Evolutionary conservation across 2,329 filamentous ascomycete genomes (phyloP).

Genomic region (Colletotrichum paranaense): DNA sequence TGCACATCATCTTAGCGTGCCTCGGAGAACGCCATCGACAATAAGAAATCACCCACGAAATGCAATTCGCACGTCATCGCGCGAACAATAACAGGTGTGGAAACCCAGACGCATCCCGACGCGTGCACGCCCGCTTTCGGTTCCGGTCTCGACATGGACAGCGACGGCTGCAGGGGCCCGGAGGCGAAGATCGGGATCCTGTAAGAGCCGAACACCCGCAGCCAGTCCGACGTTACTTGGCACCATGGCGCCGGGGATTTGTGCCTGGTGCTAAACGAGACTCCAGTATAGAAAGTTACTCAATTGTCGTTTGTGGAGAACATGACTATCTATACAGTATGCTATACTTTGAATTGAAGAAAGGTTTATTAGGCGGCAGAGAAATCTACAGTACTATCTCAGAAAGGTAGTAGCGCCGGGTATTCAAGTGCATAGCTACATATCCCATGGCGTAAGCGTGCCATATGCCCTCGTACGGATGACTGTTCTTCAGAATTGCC

Average conservation of each 20-base stretch:
- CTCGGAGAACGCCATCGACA: too few relatives aligned
- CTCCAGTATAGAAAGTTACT: neutral
- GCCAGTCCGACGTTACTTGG: too few relatives aligned
- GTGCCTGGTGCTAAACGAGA: neutral
- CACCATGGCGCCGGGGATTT: too few relatives aligned
- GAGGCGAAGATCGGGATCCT: neutral
- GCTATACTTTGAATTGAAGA: too few relatives aligned
- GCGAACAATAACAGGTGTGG: too few relatives aligned
- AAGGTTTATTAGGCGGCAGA: neutral
- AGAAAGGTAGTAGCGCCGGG: slow-evolving; percentile 30
- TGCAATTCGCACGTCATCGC: too few relatives aligned
- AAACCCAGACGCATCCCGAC: neutral
- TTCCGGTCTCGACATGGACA: neutral
- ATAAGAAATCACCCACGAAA: too few relatives aligned
- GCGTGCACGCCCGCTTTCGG: neutral
- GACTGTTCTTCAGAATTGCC: slow-evolving; percentile 36
- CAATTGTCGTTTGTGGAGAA: too few relatives aligned
- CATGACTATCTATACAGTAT: too few relatives aligned
- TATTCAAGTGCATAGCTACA: slow-evolving; percentile 37
- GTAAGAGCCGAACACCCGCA: neutral
- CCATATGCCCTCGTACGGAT: slow-evolving; percentile 38
- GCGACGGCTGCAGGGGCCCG: neutral
- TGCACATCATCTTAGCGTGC: too few relatives aligned
- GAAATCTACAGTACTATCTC: slow-evolving; percentile 22
- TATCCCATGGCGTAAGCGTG: slow-evolving; percentile 42